phyloP scores from a whole-genome alignment of 2,329 filamentous ascomycete species.

The Neocatenulostroma microsporum region DNA sequence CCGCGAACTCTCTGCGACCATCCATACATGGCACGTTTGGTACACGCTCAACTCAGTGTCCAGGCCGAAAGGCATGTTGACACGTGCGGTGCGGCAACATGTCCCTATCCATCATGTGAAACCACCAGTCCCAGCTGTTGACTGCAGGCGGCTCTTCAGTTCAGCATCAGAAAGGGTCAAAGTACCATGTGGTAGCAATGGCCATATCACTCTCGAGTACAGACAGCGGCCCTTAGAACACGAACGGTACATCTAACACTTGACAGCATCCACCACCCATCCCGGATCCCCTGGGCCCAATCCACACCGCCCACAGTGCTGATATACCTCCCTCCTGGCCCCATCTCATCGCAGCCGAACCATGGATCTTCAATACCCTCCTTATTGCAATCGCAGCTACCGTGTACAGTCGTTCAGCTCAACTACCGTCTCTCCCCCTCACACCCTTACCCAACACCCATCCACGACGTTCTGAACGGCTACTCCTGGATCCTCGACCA shows the following conservation, averaged over 20 bases:
- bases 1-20: too few relatives aligned
- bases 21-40: too few relatives aligned
- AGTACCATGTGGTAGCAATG: constrained; percentile 5
- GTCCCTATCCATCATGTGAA: too few relatives aligned
- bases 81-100: too few relatives aligned
- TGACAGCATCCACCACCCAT: constrained; percentile 15
- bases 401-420: constrained; percentile 37
- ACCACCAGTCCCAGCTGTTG: too few relatives aligned
- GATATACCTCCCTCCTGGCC: constrained; percentile 40
- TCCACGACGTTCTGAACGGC: constrained; percentile 41
- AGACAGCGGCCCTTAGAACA: background rate
- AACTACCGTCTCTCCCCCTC: constrained; percentile 37
- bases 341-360: constrained; percentile 22
- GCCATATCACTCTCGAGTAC: constrained; percentile 8
- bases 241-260: too few relatives aligned
- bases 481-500: constrained; percentile 43
- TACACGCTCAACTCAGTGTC: too few relatives aligned
- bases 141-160: too few relatives aligned
- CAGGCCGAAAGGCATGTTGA: too few relatives aligned
- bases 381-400: constrained; percentile 29
- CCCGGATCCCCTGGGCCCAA: constrained; percentile 23
- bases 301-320: constrained; percentile 12
- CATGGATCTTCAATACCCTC: constrained; percentile 28
- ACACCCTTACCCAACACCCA: constrained; percentile 37
- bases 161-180: too few relatives aligned